phyloP scores from a whole-genome alignment of 208 protist species.

The Spongospora subterranea region DNA sequence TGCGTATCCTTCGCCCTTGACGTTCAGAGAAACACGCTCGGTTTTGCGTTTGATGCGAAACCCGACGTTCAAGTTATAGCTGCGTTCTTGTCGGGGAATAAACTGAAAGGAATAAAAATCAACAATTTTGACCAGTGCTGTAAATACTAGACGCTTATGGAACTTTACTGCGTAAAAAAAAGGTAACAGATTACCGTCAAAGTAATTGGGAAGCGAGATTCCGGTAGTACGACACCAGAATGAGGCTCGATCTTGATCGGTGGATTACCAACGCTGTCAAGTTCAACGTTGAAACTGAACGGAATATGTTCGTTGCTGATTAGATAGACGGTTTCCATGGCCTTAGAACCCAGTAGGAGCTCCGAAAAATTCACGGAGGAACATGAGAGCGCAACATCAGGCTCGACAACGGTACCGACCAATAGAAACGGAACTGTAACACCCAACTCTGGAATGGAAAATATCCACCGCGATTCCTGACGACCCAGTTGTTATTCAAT shows the following conservation, averaged over 20 bases:
- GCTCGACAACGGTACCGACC: constrained; percentile 88
- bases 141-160: too few species aligned
- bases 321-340: constrained; percentile 82
- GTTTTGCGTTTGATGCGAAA: constrained; percentile 88
- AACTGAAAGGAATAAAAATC: too few species aligned
- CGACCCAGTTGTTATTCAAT: too few species aligned
- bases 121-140: too few species aligned
- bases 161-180: too few species aligned
- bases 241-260: constrained; percentile 80
- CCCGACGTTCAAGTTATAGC: constrained; percentile 87
- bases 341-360: constrained; percentile 81
- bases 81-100: constrained; percentile 86
- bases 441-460: constrained; percentile 78
- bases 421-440: constrained; percentile 88
- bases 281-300: constrained; percentile 88
- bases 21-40: constrained; percentile 88
- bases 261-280: constrained; percentile 24
- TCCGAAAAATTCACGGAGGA: constrained; percentile 88
- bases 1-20: constrained; percentile 91
- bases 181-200: constrained; percentile 85
- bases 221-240: constrained; percentile 80
- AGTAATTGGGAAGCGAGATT: constrained; percentile 78
- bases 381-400: constrained; percentile 84
- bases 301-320: constrained; percentile 90
- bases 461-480: constrained; percentile 88